Evolutionary conservation across 2,329 filamentous ascomycete genomes (phyloP).

Genomic region (Aspergillus sp.): DNA sequence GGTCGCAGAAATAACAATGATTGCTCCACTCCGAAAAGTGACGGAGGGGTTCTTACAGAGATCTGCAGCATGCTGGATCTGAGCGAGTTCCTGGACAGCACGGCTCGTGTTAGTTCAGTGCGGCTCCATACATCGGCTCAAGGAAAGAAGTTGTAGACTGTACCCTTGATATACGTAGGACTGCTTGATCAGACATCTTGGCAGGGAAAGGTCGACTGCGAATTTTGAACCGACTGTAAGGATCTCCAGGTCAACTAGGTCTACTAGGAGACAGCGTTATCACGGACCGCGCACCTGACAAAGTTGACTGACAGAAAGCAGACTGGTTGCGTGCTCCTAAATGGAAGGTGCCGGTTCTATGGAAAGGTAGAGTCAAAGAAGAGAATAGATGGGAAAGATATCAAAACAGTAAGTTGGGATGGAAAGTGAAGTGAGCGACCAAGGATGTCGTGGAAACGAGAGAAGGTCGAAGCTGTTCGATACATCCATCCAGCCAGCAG

Average conservation of each 20-base stretch:
- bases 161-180: conserved; percentile 85
- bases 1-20: background rate
- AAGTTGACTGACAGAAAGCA: background rate
- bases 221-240: background rate
- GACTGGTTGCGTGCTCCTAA: background rate
- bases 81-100: conserved; percentile 72
- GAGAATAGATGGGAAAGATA: background rate
- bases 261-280: background rate
- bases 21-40: background rate
- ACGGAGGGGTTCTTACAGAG: conserved; percentile 64
- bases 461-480: conserved; percentile 12
- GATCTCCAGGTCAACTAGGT: background rate
- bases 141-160: conserved; percentile 29
- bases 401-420: background rate
- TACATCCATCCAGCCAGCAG: conserved; percentile 9
- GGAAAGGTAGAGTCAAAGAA: background rate
- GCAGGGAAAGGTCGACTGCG: background rate
- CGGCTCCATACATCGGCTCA: background rate
- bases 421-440: background rate
- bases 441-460: background rate
- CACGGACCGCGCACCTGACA: background rate
- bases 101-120: conserved; percentile 22
- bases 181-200: conserved; percentile 78
- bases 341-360: background rate
- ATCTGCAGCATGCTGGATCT: conserved; percentile 81